A percentile compares a stretch with the other conserved stretches of the same genome.
Conservation (phyloP, 2,329 filamentous ascomycete species). For the Fusarium siculi region DNA sequence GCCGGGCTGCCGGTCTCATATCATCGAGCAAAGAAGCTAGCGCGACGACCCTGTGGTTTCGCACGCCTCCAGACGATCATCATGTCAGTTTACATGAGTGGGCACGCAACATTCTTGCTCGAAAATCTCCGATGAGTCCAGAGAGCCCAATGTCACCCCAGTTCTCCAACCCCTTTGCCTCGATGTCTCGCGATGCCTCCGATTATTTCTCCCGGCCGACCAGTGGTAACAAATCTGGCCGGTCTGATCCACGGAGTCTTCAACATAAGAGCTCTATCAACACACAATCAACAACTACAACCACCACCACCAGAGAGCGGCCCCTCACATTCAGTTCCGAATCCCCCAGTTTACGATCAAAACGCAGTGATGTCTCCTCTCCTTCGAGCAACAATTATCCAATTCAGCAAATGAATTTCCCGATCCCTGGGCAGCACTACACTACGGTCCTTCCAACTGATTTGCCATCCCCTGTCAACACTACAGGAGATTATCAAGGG, state of each 20-base stretch:
- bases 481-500: conserved; percentile 63
- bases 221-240: conserved; percentile 55
- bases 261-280: conserved; percentile 62
- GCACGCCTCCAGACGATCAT: conserved; percentile 62
- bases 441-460: conserved; percentile 64
- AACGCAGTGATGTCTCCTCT: conserved; percentile 70
- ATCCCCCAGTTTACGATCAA: conserved; percentile 70
- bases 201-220: conserved; percentile 57
- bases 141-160: conserved; percentile 64
- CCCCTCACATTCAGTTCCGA: conserved; percentile 66
- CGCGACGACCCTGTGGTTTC: conserved; percentile 66
- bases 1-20: conserved; percentile 67
- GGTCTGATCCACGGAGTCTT: conserved; percentile 49
- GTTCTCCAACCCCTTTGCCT: conserved; percentile 64
- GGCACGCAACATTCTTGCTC: conserved; percentile 63
- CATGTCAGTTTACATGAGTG: conserved; percentile 67
- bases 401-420: conserved; percentile 51
- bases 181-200: conserved; percentile 53
- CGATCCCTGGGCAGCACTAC: conserved; percentile 59
- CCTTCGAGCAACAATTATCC: conserved; percentile 62
- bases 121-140: conserved; percentile 58
- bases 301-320: conserved; percentile 55
- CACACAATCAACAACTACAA: conserved; percentile 59
- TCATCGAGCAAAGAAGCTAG: conserved; percentile 61
- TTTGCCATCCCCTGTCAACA: conserved; percentile 66